Evolutionary conservation across 768 basidiomycete genomes (phyloP), one percentile per base, ranked within the genome.

Genomic region (Gloeopeniophorella convolvens): DNA sequence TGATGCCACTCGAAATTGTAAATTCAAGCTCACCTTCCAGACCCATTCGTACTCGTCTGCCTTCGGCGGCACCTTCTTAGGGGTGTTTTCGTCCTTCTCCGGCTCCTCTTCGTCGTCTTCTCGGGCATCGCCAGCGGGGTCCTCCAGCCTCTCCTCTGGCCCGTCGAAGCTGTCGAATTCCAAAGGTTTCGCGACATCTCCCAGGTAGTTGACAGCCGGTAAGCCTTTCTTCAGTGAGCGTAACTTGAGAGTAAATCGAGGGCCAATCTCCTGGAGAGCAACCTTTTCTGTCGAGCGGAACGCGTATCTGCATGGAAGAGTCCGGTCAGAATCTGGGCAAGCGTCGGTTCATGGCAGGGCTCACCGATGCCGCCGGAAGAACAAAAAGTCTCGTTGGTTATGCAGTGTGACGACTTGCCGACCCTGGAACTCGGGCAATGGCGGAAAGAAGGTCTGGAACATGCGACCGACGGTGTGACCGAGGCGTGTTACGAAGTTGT

Each of bases 351-450:
- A 8, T 34, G 40, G 15, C 21, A 36, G n/a, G n/a, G n/a, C 79
- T 45, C 52, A 95, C 83, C 96, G 79, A 72, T 98, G 96, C 50
- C 96, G 75, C 56, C 96, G 74, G 73, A 99, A 95, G 72, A 99
- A 99, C 50, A 99, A 69, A 68, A 98, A 99, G 70, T 99, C 96
- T 40, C 96, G 80, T 65, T 96, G 93, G 62, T 97, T 97, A 63
- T 98, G 96, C 16, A 98, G 73, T 3, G 95, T 96, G 11, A 98
- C 94, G 9, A 97, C 94, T 66, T 99, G 96, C 26, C 96, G 73
- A 28, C 96, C 96, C 68, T 92, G 85, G 63, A 96, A 97, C 64
- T 96, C 89, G 0, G 93, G 92, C 55, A 95, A 71, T 6, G 89
- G 92, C 15, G 96, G 96, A 71, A 97, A 98, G 18, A 93, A 77